Evolutionary conservation across 306 rosid genomes (phyloP).

Genomic region (Biancaea sappan): DNA sequence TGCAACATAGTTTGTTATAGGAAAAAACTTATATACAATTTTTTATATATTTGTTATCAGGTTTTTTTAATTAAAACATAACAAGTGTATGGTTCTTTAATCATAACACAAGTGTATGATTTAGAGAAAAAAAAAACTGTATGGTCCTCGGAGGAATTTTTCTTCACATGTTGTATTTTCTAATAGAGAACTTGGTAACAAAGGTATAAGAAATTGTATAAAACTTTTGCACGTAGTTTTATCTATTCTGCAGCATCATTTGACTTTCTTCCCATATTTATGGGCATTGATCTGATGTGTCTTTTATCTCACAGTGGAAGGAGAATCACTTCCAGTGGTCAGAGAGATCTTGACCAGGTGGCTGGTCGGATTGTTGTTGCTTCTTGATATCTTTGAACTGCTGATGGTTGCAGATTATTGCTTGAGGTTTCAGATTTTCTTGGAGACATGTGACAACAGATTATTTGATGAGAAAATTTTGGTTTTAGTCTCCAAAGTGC

Average conservation of each 20-base stretch:
- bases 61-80: no score
- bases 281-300: background rate
- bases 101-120: no score
- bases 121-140: no score
- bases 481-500: slow-evolving; percentile 24
- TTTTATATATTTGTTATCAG: no score
- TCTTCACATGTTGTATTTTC: no score
- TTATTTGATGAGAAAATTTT: slow-evolving; percentile 31
- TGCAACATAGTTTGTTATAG: background rate
- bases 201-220: no score
- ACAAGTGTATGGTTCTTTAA: no score
- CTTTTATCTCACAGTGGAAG: slow-evolving; percentile 40
- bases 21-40: no score
- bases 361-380: slow-evolving; percentile 43
- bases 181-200: no score
- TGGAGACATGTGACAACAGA: slow-evolving; percentile 24
- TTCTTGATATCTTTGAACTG: slow-evolving; percentile 32
- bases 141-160: no score
- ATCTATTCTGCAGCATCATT: background rate
- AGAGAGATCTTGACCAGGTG: slow-evolving; percentile 47
- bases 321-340: slow-evolving; percentile 44
- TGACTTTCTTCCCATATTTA: background rate
- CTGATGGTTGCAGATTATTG: background rate
- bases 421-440: slow-evolving; percentile 21
- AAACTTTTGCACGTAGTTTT: background rate